These are phyloP conservation scores for Lasiodiplodia sp. DNA, from an alignment of 2,329 filamentous ascomycete genomes.

Conservation along the genomic window DNA sequence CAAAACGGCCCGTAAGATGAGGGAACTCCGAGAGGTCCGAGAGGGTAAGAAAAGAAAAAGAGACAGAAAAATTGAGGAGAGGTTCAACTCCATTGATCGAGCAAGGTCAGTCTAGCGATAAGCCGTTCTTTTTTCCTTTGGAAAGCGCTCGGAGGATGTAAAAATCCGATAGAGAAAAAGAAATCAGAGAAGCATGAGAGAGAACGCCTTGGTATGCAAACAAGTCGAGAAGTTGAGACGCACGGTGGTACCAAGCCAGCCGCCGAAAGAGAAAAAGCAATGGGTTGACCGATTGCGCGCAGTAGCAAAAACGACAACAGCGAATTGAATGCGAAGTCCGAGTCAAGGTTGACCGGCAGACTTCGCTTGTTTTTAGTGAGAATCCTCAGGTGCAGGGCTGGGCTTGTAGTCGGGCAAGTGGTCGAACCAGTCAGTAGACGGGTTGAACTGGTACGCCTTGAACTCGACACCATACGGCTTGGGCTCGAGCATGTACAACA, in stretches of 20 bases:
- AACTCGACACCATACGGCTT: slow-evolving; percentile 98
- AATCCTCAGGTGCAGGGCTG: slow-evolving; percentile 3
- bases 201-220: slow-evolving; percentile 15
- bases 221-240: neutral
- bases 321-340: neutral
- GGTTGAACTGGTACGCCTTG: slow-evolving; percentile 91
- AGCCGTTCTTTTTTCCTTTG: neutral
- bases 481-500: slow-evolving; percentile 93
- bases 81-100: neutral
- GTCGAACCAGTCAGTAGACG: slow-evolving; percentile 79
- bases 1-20: slow-evolving; percentile 19
- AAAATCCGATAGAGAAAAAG: neutral
- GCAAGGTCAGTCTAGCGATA: slow-evolving; percentile 5
- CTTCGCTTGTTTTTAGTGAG: neutral
- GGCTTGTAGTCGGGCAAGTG: slow-evolving; percentile 85
- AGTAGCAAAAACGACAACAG: slow-evolving; percentile 25
- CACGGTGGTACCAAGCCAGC: neutral
- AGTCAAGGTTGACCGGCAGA: neutral
- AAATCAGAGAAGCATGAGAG: neutral
- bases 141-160: neutral
- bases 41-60: neutral
- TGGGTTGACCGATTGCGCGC: neutral
- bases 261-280: neutral
- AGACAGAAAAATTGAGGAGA: neutral
- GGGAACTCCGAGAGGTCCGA: neutral